These are phyloP conservation scores for Neurospora sp. DNA, from an alignment of 495 filamentous ascomycete genomes.

Conservation along the genomic window DNA sequence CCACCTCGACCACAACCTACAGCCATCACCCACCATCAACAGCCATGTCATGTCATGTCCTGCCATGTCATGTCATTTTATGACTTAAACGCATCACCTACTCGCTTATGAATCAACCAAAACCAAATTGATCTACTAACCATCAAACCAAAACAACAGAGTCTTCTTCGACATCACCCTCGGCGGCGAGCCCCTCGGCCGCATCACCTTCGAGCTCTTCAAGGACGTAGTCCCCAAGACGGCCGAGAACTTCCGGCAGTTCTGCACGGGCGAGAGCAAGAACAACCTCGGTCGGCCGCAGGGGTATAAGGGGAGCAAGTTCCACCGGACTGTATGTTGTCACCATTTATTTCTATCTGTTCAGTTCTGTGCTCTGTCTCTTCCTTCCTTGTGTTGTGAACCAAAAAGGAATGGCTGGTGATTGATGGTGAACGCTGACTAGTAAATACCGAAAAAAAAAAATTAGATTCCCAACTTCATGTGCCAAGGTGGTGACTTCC, in stretches of 20 bases:
- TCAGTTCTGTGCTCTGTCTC: background rate
- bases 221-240: conserved; percentile 73
- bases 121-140: too few relatives aligned
- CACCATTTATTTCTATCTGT: too few relatives aligned
- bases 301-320: conserved; percentile 90
- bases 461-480: conserved; percentile 89
- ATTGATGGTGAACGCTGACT: background rate
- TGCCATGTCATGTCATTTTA: background rate
- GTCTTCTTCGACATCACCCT: conserved; percentile 94
- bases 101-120: too few relatives aligned
- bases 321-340: conserved; percentile 78
- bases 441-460: background rate
- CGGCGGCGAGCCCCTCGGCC: conserved; percentile 81
- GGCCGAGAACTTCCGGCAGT: conserved; percentile 94
- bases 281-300: conserved; percentile 68
- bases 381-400: background rate
- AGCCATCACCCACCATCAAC: background rate
- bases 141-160: conserved; percentile 15
- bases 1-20: too few relatives aligned
- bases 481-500: conserved; percentile 91
- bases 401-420: background rate
- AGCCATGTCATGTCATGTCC: background rate
- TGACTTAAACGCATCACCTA: too few relatives aligned
- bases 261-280: conserved; percentile 91
- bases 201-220: conserved; percentile 92